Conservation (phyloP, 192 early-diverging fungal species). For the Linnemannia schmuckeri region DNA sequence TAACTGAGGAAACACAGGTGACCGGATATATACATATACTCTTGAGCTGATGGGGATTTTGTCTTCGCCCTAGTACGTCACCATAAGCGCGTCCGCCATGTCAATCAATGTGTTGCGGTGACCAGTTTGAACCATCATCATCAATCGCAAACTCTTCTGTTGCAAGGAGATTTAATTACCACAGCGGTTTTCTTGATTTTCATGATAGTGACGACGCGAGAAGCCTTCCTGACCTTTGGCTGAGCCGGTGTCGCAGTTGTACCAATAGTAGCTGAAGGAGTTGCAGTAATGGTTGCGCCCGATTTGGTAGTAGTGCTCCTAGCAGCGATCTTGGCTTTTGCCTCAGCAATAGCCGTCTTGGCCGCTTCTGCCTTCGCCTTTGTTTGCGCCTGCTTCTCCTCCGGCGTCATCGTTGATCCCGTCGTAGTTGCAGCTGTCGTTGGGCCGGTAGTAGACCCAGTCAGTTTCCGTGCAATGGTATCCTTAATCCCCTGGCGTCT, state of each 20-base stretch:
- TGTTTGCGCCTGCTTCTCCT: conserved; percentile 5
- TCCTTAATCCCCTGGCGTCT: conserved; percentile 10
- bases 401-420: neutral
- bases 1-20: conserved; percentile 27
- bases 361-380: conserved; percentile 28
- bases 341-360: conserved; percentile 31
- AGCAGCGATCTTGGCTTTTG: conserved; percentile 36
- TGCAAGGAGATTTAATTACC: conserved; percentile 7
- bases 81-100: neutral
- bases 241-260: neutral
- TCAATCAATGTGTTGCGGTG: neutral
- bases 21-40: conserved; percentile 32
- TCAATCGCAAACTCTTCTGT: neutral
- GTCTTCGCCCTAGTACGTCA: conserved; percentile 24
- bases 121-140: neutral
- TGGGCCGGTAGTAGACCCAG: neutral
- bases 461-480: conserved; percentile 20
- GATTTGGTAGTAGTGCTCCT: neutral
- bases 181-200: conserved; percentile 39
- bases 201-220: conserved; percentile 33
- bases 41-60: conserved; percentile 42
- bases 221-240: conserved; percentile 33
- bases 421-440: neutral
- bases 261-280: neutral
- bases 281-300: neutral